Evolutionary conservation across 768 basidiomycete species (phyloP).

Genomic region (Suillus decipiens): DNA sequence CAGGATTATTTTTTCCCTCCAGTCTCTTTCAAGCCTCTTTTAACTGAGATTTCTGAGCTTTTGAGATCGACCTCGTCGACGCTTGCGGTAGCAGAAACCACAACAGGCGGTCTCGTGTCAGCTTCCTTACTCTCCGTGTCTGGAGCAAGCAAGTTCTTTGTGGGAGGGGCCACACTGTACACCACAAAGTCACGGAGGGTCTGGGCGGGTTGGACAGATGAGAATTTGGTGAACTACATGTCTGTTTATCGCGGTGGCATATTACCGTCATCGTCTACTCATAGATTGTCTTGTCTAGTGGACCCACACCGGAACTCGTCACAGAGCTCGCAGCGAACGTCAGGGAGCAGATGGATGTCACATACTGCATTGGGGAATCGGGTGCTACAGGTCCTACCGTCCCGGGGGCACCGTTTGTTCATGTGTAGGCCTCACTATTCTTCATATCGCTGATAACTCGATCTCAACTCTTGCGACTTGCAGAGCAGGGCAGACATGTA

Average conservation of each 20-base stretch:
- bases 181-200: constrained; percentile 16
- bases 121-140: constrained; percentile 20
- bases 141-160: constrained; percentile 22
- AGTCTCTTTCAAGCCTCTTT: constrained; percentile 16
- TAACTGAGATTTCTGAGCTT: constrained; percentile 17
- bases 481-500: constrained; percentile 16
- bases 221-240: constrained; percentile 18
- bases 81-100: constrained; percentile 23
- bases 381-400: constrained; percentile 23
- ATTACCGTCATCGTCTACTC: neutral
- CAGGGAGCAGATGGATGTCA: constrained; percentile 16
- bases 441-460: neutral
- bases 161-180: constrained; percentile 22
- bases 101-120: constrained; percentile 24
- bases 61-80: constrained; percentile 18
- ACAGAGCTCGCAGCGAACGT: constrained; percentile 19
- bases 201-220: constrained; percentile 24
- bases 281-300: constrained; percentile 11
- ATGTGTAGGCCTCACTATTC: constrained; percentile 12
- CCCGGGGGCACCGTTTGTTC: constrained; percentile 6
- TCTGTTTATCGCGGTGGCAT: constrained; percentile 4
- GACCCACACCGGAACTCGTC: constrained; percentile 21
- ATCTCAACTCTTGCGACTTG: neutral
- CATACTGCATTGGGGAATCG: constrained; percentile 23
- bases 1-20: constrained; percentile 19